phyloP scores from a whole-genome alignment of 148 eudicot genomes.

The Fagopyrum tataricum region DNA sequence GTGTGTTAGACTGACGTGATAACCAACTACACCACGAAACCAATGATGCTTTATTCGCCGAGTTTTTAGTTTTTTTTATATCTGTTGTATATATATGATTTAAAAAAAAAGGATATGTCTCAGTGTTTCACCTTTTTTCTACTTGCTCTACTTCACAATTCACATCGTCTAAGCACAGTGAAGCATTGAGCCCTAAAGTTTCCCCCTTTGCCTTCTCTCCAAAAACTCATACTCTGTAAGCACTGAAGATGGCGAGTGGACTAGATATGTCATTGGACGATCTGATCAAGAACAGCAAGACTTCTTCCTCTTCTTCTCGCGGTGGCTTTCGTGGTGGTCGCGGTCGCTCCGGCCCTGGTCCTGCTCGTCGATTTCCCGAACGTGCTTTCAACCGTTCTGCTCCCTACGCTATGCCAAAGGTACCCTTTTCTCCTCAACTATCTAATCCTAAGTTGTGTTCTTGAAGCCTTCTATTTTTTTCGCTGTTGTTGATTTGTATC shows the following conservation, averaged over 20 bases:
- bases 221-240: not conserved
- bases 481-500: not conserved
- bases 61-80: too few relatives aligned
- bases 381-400: conserved; percentile 56
- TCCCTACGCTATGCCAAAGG: conserved; percentile 56
- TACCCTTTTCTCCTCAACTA: conserved; percentile 13
- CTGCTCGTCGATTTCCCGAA: conserved; percentile 62
- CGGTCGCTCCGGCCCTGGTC: conserved; percentile 31
- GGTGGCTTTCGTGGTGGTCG: conserved; percentile 37
- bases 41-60: too few relatives aligned
- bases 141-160: not conserved
- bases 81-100: too few relatives aligned
- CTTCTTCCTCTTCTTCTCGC: conserved; percentile 45
- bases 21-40: conserved; percentile 99
- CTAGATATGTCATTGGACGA: conserved; percentile 88
- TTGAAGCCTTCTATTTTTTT: not conserved
- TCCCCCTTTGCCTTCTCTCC: not conserved
- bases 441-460: not conserved
- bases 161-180: not conserved
- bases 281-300: conserved; percentile 78
- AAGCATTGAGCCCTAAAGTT: not conserved
- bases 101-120: too few relatives aligned
- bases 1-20: conserved; percentile 99
- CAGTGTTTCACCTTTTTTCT: not conserved
- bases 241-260: conserved; percentile 50